phyloP scores from a whole-genome alignment of 257 asterid species.

The Ajuga chamaepitys region DNA sequence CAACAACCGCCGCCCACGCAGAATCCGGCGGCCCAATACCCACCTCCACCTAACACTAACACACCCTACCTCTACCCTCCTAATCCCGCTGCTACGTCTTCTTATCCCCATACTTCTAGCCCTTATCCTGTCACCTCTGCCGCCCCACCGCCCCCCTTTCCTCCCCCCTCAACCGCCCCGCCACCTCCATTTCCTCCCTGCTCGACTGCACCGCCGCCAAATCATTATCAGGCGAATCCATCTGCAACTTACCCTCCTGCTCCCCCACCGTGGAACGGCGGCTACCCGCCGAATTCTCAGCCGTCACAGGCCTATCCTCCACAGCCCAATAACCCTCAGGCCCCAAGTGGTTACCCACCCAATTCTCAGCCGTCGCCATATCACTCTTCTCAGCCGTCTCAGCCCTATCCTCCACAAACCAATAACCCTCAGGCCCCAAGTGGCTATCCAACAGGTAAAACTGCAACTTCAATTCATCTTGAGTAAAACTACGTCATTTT shows the following conservation, averaged over 20 bases:
- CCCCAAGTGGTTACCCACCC: conserved; percentile 29
- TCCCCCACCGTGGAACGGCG: conserved; percentile 9
- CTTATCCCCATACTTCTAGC: conserved; percentile 15
- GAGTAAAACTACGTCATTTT: too few relatives aligned
- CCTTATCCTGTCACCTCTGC: conserved; percentile 22
- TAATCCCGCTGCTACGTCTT: conserved; percentile 12
- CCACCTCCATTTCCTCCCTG: conserved; percentile 15
- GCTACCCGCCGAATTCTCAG: conserved; percentile 15
- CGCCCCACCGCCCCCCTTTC: conserved; percentile 27
- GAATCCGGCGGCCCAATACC: neutral
- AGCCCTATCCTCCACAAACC: too few relatives aligned
- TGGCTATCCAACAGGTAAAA: conserved; percentile 35
- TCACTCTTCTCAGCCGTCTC: too few relatives aligned
- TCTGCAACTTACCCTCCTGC: conserved; percentile 15
- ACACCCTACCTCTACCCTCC: conserved; percentile 21
- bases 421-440: conserved; percentile 24
- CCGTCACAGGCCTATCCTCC: conserved; percentile 17
- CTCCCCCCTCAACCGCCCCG: conserved; percentile 17
- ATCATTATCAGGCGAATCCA: neutral
- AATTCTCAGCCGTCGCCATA: too few relatives aligned
- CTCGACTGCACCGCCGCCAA: neutral
- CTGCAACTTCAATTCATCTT: neutral
- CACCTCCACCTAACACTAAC: neutral
- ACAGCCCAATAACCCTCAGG: conserved; percentile 20
- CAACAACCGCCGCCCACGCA: conserved; percentile 4